A percentile compares a stretch with the other conserved stretches of the same genome.
These are phyloP conservation scores for Hymenoscyphus fraxineus DNA, from an alignment of 2,329 filamentous ascomycete genomes.

Conservation along the genomic window DNA sequence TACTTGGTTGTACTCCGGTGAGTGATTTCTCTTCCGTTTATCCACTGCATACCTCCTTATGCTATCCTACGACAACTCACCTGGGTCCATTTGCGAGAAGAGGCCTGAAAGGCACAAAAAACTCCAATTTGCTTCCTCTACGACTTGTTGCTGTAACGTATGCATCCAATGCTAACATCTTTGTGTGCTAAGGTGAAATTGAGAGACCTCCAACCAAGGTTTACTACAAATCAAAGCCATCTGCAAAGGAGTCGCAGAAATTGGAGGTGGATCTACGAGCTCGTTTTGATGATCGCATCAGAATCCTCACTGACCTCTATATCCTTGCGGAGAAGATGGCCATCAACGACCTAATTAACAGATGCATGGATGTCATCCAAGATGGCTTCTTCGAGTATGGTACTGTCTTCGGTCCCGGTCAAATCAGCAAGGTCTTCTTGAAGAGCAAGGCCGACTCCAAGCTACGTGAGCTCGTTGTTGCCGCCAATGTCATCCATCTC, in stretches of 20 bases:
- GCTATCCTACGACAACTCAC: background rate
- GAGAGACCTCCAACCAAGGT: background rate
- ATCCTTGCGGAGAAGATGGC: slow-evolving; percentile 18
- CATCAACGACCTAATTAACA: slow-evolving; percentile 19
- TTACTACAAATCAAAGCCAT: background rate
- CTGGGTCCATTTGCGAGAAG: too few relatives aligned
- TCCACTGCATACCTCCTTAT: slow-evolving; percentile 5
- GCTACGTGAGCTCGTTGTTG: slow-evolving; percentile 22
- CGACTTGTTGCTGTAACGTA: background rate
- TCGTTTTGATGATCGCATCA: background rate
- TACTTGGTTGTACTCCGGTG: slow-evolving; percentile 17
- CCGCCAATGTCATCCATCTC: slow-evolving; percentile 19
- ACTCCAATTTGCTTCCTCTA: background rate
- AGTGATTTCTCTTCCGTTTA: background rate
- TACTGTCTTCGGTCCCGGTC: slow-evolving; percentile 17
- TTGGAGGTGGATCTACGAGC: background rate
- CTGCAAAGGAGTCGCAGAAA: background rate
- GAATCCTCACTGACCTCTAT: slow-evolving; percentile 18
- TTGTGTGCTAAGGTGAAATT: background rate
- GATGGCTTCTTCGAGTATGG: slow-evolving; percentile 20
- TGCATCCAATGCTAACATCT: background rate
- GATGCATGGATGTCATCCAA: slow-evolving; percentile 22
- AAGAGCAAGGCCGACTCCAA: slow-evolving; percentile 8
- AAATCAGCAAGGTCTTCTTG: slow-evolving; percentile 8
- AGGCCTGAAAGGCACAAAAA: background rate